These are phyloP conservation scores for Periconia sp. DNA, from an alignment of 2,329 filamentous ascomycete genomes.

Conservation along the genomic window DNA sequence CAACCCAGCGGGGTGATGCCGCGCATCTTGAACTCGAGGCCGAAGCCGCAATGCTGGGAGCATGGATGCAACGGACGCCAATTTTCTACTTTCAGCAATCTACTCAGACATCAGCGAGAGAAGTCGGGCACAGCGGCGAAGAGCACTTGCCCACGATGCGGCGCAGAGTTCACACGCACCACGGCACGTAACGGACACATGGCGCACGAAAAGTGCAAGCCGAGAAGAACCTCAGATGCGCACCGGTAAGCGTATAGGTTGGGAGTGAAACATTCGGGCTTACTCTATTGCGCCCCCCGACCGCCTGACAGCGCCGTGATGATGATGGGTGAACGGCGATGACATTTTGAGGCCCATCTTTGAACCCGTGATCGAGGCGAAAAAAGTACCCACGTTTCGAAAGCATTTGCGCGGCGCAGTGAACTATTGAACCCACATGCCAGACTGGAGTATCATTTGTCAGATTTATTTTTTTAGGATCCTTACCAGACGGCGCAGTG, in stretches of 20 bases:
- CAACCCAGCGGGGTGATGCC: slow-evolving; percentile 33
- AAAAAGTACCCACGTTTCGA: not conserved
- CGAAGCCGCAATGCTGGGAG: slow-evolving; percentile 97
- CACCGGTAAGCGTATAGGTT: slow-evolving; percentile 26
- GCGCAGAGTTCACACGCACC: slow-evolving; percentile 89
- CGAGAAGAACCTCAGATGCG: slow-evolving; percentile 54
- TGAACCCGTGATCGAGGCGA: not conserved
- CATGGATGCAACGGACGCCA: slow-evolving; percentile 95
- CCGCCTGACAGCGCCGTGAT: not conserved
- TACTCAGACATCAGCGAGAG: slow-evolving; percentile 88
- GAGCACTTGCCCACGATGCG: slow-evolving; percentile 85
- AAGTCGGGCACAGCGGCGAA: slow-evolving; percentile 91
- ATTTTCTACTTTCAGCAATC: slow-evolving; percentile 95
- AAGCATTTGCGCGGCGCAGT: not conserved
- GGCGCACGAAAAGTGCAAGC: slow-evolving; percentile 90
- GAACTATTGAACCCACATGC: too few species aligned
- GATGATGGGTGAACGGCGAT: not conserved
- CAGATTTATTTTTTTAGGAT: not conserved
- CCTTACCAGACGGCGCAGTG: not conserved
- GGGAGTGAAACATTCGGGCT: slow-evolving; percentile 23
- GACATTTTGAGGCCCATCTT: not conserved
- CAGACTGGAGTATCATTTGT: not conserved
- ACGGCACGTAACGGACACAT: slow-evolving; percentile 85
- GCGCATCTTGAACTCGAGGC: slow-evolving; percentile 72
- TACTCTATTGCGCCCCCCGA: not conserved